phyloP scores from a whole-genome alignment of 139 green algal genomes.

The Chlorella sp. region DNA sequence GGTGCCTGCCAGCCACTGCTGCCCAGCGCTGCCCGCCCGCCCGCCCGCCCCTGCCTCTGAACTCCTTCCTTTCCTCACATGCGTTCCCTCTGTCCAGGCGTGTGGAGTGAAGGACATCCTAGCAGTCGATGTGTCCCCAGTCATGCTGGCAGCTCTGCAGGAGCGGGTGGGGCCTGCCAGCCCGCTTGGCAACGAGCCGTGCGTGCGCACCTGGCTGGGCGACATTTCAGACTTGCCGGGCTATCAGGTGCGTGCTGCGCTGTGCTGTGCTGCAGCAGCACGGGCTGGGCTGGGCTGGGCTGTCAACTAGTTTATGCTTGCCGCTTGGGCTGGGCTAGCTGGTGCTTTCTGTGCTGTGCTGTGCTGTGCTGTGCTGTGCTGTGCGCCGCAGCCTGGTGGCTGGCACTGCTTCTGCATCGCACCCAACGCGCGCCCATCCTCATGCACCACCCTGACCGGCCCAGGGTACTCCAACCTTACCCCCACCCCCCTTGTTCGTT shows the following conservation, averaged over 20 bases:
- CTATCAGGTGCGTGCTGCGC: constrained; percentile 40
- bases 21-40: background rate
- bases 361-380: background rate
- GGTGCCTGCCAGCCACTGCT: background rate
- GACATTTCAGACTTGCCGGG: constrained; percentile 69
- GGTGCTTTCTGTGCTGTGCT: background rate
- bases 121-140: constrained; percentile 66
- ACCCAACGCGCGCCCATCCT: too few species aligned
- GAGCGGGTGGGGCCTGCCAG: background rate
- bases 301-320: too few species aligned
- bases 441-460: too few species aligned
- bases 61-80: too few species aligned
- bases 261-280: background rate
- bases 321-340: constrained; percentile 67
- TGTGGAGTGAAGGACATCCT: constrained; percentile 70
- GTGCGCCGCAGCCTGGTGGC: too few species aligned
- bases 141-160: constrained; percentile 64
- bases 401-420: too few species aligned
- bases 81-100: background rate
- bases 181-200: constrained; percentile 66
- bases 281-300: too few species aligned
- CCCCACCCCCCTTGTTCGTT: too few species aligned
- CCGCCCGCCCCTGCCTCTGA: too few species aligned
- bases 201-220: constrained; percentile 71
- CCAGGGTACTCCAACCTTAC: too few species aligned